These are phyloP conservation scores for Pyrenula massariospora DNA, from an alignment of 495 filamentous ascomycete species.

Conservation along the genomic window DNA sequence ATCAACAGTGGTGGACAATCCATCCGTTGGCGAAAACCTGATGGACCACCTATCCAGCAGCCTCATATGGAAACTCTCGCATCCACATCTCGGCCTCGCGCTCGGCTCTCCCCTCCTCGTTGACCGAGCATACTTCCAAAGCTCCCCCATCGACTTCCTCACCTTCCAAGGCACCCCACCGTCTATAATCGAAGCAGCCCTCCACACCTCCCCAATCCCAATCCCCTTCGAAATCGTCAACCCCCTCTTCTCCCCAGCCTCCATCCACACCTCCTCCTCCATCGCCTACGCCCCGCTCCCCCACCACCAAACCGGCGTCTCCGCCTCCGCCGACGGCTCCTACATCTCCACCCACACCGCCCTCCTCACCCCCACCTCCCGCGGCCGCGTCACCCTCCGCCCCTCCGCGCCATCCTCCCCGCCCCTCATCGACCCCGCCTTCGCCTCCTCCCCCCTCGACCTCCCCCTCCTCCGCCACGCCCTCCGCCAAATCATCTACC, in stretches of 20 bases:
- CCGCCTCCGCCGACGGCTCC: slow-evolving; percentile 6
- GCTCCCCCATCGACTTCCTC: background rate
- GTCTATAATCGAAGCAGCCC: background rate
- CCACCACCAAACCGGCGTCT: background rate
- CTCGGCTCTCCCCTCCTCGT: background rate
- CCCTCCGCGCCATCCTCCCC: slow-evolving; percentile 10
- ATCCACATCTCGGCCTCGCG: background rate
- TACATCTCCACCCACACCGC: slow-evolving; percentile 1
- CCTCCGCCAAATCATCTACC: slow-evolving; percentile 13
- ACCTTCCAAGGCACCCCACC: background rate
- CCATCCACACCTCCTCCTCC: background rate
- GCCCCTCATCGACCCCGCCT: slow-evolving; percentile 14
- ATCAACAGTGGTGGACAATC: background rate
- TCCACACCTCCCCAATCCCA: background rate
- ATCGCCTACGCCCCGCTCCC: background rate
- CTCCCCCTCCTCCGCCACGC: slow-evolving; percentile 16
- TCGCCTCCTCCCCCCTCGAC: slow-evolving; percentile 11
- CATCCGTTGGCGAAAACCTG: background rate
- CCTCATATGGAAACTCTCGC: background rate
- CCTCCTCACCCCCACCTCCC: slow-evolving; percentile 2
- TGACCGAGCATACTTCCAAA: background rate
- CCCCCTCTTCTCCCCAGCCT: background rate
- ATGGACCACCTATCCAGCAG: background rate
- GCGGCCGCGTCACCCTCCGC: slow-evolving; percentile 10
- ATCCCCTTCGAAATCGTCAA: background rate